Evolutionary conservation across 495 filamentous ascomycete genomes (phyloP).

Genomic region (Penicillium nucicola): DNA sequence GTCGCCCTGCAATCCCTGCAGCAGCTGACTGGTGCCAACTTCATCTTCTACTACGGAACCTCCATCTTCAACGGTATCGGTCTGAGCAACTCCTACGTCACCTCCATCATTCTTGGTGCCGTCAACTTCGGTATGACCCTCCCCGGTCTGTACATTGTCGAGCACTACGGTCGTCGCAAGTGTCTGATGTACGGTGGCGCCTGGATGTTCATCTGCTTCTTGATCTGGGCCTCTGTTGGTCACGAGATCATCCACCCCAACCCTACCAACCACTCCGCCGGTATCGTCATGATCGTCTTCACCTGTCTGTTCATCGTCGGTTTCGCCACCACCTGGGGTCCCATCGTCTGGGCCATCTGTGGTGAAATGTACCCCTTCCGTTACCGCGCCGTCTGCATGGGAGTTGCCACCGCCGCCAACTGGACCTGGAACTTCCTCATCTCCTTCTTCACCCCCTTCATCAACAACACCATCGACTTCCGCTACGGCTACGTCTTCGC

Average conservation of each 20-base stretch:
- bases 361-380: slow-evolving; percentile 79
- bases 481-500: slow-evolving; percentile 80
- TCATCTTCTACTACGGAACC: slow-evolving; percentile 82
- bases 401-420: slow-evolving; percentile 74
- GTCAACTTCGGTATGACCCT: slow-evolving; percentile 75
- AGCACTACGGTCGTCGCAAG: slow-evolving; percentile 66
- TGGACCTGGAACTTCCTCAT: slow-evolving; percentile 92
- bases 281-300: slow-evolving; percentile 72
- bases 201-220: slow-evolving; percentile 70
- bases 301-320: slow-evolving; percentile 67
- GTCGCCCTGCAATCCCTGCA: slow-evolving; percentile 70
- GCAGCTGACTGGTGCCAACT: slow-evolving; percentile 73
- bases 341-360: slow-evolving; percentile 76
- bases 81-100: slow-evolving; percentile 65
- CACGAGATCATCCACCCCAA: slow-evolving; percentile 54
- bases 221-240: slow-evolving; percentile 73
- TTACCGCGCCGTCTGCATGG: slow-evolving; percentile 74
- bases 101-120: slow-evolving; percentile 68
- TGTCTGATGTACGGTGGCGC: slow-evolving; percentile 62
- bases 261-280: slow-evolving; percentile 55
- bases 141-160: slow-evolving; percentile 69
- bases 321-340: slow-evolving; percentile 73
- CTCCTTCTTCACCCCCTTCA: slow-evolving; percentile 80
- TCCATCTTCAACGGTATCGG: slow-evolving; percentile 68
- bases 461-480: slow-evolving; percentile 65